Evolutionary conservation across 2,329 filamentous ascomycete genomes (phyloP).

Genomic region (Coniochaeta ligniaria): DNA sequence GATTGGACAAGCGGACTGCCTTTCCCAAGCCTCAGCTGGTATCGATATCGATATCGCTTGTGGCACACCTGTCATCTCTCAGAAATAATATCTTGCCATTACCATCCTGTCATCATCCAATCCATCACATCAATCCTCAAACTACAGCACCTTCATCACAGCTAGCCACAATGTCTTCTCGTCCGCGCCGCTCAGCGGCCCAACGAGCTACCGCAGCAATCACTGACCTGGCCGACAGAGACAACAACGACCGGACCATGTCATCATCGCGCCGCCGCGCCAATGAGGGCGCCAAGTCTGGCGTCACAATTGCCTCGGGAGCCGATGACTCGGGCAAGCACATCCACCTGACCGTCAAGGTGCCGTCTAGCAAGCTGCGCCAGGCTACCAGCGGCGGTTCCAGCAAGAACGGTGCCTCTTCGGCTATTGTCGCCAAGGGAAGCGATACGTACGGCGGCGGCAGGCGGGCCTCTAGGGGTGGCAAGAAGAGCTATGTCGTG

Average conservation of each 20-base stretch:
- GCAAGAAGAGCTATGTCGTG: conserved; percentile 54
- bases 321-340: conserved; percentile 33
- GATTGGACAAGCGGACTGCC: background rate
- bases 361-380: conserved; percentile 43
- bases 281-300: conserved; percentile 34
- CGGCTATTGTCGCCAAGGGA: conserved; percentile 17
- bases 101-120: background rate
- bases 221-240: conserved; percentile 44
- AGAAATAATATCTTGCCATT: background rate
- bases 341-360: conserved; percentile 44
- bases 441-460: conserved; percentile 25
- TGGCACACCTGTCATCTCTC: conserved; percentile 1
- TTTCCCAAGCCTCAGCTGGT: background rate
- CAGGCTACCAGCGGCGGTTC: conserved; percentile 34
- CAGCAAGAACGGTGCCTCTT: conserved; percentile 22
- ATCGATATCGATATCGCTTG: conserved; percentile 1
- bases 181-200: conserved; percentile 40
- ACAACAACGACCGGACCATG: conserved; percentile 35
- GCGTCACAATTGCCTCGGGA: conserved; percentile 19
- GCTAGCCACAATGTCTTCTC: conserved; percentile 31
- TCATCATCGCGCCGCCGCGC: conserved; percentile 31
- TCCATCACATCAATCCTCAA: background rate
- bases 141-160: background rate
- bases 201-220: conserved; percentile 37
- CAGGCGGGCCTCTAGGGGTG: conserved; percentile 14